Conservation (phyloP, 2,329 filamentous ascomycete species). For the Massarina eburnea region DNA sequence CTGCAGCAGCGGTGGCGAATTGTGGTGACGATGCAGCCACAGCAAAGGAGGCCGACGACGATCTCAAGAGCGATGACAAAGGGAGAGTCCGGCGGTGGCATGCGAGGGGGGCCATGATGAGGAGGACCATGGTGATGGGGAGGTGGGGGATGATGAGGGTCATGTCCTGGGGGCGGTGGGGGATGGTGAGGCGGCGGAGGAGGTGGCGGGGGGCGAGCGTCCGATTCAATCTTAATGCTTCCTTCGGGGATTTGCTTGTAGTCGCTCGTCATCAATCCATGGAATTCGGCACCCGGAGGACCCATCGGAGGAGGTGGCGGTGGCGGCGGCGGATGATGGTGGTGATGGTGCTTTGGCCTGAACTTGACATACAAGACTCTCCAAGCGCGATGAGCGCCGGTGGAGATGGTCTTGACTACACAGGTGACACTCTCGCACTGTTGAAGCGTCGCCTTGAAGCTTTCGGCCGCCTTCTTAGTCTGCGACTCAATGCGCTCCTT, state of each 20-base stretch:
- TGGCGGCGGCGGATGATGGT: too few species aligned
- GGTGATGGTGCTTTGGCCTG: constrained; percentile 22
- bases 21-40: constrained; percentile 47
- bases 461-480: constrained; percentile 29
- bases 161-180: constrained; percentile 2
- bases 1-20: constrained; percentile 53
- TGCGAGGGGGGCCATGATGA: constrained; percentile 10
- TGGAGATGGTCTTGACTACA: constrained; percentile 43
- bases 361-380: constrained; percentile 32
- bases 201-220: constrained; percentile 10
- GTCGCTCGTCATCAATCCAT: constrained; percentile 17
- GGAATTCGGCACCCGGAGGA: constrained; percentile 24
- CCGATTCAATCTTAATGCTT: constrained; percentile 7
- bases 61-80: constrained; percentile 47
- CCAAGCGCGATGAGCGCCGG: constrained; percentile 40
- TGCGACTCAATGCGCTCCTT: constrained; percentile 37
- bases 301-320: constrained; percentile 33
- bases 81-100: constrained; percentile 20
- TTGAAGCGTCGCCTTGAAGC: constrained; percentile 43
- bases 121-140: too few species aligned
- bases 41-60: constrained; percentile 49
- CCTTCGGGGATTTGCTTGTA: constrained; percentile 17
- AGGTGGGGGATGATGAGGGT: background rate
- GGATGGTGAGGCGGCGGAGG: constrained; percentile 4
- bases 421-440: constrained; percentile 49